These are phyloP conservation scores for Cyamopsis tetragonoloba DNA, from an alignment of 306 rosid genomes.

Conservation along the genomic window DNA sequence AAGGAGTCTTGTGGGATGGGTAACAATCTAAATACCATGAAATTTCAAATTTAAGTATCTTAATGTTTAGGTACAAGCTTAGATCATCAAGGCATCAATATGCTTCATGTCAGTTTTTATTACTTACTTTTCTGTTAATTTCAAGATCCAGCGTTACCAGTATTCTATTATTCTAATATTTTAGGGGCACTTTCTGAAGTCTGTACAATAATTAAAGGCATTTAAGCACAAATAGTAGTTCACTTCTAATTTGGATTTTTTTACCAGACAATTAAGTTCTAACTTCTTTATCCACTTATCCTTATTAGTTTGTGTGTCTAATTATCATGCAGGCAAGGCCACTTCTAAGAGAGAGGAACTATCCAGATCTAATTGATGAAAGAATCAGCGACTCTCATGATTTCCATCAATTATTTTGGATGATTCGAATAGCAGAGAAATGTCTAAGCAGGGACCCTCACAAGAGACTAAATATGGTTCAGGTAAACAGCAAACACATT, in stretches of 20 bases:
- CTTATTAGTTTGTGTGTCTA: not conserved
- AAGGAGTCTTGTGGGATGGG: constrained; percentile 92
- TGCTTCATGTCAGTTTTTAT: not conserved
- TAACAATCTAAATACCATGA: constrained; percentile 32
- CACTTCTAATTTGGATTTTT: not conserved
- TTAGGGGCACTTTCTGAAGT: not conserved
- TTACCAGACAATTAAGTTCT: not conserved
- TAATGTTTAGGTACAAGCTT: not conserved
- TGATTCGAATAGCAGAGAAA: constrained; percentile 73
- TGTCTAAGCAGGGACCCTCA: constrained; percentile 70
- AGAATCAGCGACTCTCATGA: constrained; percentile 50
- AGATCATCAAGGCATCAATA: not conserved
- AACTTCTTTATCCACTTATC: not conserved
- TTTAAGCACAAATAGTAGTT: not conserved
- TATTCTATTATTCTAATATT: not conserved
- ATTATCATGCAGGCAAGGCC: constrained; percentile 75
- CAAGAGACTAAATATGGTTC: constrained; percentile 57
- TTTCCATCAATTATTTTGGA: constrained; percentile 73
- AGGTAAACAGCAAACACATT: constrained; percentile 33
- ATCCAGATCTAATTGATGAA: constrained; percentile 70
- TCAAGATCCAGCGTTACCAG: not conserved
- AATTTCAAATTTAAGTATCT: not conserved
- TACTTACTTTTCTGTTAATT: not conserved
- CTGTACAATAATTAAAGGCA: not conserved
- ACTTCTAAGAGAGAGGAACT: constrained; percentile 71